A percentile compares a stretch with the other conserved stretches of the same genome.
Evolutionary conservation across 352 stramenopile species (phyloP).

Genomic region (Peronosclerospora sorghi): DNA sequence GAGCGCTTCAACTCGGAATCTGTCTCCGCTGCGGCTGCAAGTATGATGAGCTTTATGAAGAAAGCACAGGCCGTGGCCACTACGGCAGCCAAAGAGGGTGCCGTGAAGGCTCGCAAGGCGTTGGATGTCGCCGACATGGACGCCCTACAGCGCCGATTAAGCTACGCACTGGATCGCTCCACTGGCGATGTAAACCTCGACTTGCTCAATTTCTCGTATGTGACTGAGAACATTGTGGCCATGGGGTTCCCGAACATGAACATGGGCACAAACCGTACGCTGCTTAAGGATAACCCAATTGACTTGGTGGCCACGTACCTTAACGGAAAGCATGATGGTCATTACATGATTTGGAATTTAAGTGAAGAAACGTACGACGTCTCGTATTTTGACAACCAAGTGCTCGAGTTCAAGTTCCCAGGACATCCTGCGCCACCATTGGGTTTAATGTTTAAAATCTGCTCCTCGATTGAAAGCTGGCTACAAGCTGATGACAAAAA

Average conservation of each 20-base stretch:
- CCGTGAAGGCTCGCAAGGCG: constrained; percentile 71
- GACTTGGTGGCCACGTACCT: constrained; percentile 90
- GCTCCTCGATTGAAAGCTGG: constrained; percentile 95
- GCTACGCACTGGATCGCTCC: constrained; percentile 68
- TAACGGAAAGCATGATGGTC: constrained; percentile 86
- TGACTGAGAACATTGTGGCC: constrained; percentile 79
- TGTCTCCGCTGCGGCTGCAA: constrained; percentile 50
- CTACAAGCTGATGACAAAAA: constrained; percentile 92
- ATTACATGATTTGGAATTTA: constrained; percentile 98
- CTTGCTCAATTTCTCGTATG: constrained; percentile 87
- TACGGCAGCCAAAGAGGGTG: constrained; percentile 61
- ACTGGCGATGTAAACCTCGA: constrained; percentile 75
- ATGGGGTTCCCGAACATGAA: constrained; percentile 90
- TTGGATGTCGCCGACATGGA: constrained; percentile 81
- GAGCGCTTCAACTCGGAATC: constrained; percentile 67
- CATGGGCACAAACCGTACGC: constrained; percentile 53
- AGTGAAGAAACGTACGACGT: constrained; percentile 96
- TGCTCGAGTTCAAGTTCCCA: constrained; percentile 96
- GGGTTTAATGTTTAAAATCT: constrained; percentile 96
- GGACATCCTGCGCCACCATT: constrained; percentile 92
- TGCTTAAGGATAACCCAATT: constrained; percentile 83
- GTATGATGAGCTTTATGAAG: constrained; percentile 78
- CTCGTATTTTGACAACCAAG: constrained; percentile 90
- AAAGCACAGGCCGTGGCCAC: constrained; percentile 67
- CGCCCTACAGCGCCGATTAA: constrained; percentile 66